Evolutionary conservation across 2,329 filamentous ascomycete genomes (phyloP), one percentile per base, ranked within the genome.

Genomic region (Venturia asperata): DNA sequence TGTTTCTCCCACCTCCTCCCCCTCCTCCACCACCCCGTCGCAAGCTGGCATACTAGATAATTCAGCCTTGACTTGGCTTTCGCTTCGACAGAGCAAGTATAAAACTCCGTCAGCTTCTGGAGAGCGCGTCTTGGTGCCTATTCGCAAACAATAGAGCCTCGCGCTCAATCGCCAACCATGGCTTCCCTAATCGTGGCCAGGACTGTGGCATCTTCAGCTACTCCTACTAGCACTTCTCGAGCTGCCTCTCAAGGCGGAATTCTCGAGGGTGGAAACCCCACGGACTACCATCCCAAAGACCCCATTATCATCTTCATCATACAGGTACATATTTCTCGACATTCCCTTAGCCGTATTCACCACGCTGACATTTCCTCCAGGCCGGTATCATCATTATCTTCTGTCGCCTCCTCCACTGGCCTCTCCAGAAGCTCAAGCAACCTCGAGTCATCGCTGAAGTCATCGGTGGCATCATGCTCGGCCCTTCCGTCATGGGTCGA

Each of bases 381-480:
- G 85, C 86, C 34, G 80, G 80, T 67, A 87, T 92, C 67, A 90
- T 92, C 71, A 87, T 92, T 71, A 82, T 90, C 66, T 85, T 91
- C 74, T 91, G 87, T 71, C 86, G 88, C 41, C 75, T 89, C 56
- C 80, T 92, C 24, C 89, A 93, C 73, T 92, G 84, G 78, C 90
- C 90, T 11, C 82, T 93, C 5, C 87, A 87, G 70, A 87, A 87
- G 71, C 81, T 94, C 62, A 86, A 88, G 65, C 90, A 94, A 72
- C 90, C 90, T 68, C 85, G 88, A 60, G 90, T 94, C 69, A 92
- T 94, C 70, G 88, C 90, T 62, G 90, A 94, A 77, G 90, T 94
- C 66, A 85, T 93, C 65, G 89, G 88, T n/a, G 90, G 90, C 64
- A 90, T 94, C 71, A 76, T 96, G 45, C 82, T 96, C 1, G 92